These are phyloP conservation scores for Nepenthes gracilis DNA, from an alignment of 148 eudicot genomes.

Conservation along the genomic window DNA sequence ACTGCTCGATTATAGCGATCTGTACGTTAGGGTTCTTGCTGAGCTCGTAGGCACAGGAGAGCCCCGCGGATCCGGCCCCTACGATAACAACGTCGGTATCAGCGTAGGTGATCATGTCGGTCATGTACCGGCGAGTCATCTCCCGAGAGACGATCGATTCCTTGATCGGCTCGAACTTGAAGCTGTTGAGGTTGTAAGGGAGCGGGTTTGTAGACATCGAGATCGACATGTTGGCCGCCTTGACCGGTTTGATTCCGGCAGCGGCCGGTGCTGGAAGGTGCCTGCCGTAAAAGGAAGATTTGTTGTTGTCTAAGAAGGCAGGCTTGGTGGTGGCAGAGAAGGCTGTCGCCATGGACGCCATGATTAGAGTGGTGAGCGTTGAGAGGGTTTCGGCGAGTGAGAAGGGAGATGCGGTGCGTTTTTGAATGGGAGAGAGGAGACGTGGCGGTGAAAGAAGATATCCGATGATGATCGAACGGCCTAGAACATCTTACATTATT, in stretches of 20 bases:
- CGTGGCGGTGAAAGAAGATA: too few species aligned
- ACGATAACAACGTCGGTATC: constrained; percentile 87
- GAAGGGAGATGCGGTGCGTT: background rate
- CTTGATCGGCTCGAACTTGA: constrained; percentile 70
- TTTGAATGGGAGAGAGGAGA: too few species aligned
- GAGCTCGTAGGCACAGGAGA: constrained; percentile 1
- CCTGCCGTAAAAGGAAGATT: constrained; percentile 24
- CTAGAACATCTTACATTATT: too few species aligned
- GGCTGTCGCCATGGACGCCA: constrained; percentile 42
- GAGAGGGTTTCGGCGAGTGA: background rate
- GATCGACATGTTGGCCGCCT: constrained; percentile 4
- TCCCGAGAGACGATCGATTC: constrained; percentile 89
- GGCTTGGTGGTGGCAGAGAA: constrained; percentile 19
- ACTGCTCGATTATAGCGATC: constrained; percentile 84
- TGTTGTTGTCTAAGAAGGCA: constrained; percentile 1
- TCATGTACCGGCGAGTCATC: constrained; percentile 96
- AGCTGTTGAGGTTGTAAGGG: constrained; percentile 41
- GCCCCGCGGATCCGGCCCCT: constrained; percentile 96
- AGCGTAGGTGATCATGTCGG: constrained; percentile 79
- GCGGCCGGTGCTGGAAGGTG: constrained; percentile 15
- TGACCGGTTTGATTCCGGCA: constrained; percentile 5
- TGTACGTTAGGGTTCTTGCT: constrained; percentile 15
- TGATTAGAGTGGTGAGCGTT: background rate
- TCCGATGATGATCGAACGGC: too few species aligned
- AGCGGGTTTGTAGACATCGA: constrained; percentile 33